Percentiles rank a stretch among this genome's conserved stretches.
Evolutionary conservation across 2,329 filamentous ascomycete species (phyloP).

Genomic region (Monilinia fructigena): DNA sequence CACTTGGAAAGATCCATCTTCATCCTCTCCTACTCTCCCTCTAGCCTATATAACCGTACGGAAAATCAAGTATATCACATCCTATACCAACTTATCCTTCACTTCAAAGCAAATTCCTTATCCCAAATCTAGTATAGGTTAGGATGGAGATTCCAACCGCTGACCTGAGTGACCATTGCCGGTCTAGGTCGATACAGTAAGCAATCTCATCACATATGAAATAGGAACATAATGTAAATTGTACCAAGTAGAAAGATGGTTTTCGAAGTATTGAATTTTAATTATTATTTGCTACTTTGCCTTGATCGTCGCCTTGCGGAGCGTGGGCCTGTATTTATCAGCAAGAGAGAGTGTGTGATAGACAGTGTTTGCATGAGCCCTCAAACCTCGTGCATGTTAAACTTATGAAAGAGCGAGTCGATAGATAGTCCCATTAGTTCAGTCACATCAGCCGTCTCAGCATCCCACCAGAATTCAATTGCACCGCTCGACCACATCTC

Average conservation of each 20-base stretch:
- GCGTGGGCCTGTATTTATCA: background rate
- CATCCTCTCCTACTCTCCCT: no score
- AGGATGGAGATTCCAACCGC: no score
- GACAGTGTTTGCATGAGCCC: background rate
- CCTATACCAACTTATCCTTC: no score
- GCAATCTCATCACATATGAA: background rate
- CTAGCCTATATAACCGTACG: no score
- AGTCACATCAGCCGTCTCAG: background rate
- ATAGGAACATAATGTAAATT: background rate
- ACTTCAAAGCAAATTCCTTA: no score
- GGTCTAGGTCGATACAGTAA: no score
- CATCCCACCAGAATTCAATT: background rate
- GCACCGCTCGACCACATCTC: background rate
- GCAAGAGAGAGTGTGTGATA: background rate
- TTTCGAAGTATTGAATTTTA: background rate
- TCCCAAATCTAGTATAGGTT: no score
- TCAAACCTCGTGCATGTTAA: background rate
- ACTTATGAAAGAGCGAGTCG: background rate
- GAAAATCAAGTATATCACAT: no score
- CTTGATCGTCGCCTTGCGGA: background rate
- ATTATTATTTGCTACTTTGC: background rate
- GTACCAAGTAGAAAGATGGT: background rate
- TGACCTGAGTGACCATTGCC: background rate
- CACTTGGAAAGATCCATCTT: no score
- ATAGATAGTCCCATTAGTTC: background rate